Evolutionary conservation across 176 grass and related monocot genomes (phyloP).

Genomic region (Poa annua): DNA sequence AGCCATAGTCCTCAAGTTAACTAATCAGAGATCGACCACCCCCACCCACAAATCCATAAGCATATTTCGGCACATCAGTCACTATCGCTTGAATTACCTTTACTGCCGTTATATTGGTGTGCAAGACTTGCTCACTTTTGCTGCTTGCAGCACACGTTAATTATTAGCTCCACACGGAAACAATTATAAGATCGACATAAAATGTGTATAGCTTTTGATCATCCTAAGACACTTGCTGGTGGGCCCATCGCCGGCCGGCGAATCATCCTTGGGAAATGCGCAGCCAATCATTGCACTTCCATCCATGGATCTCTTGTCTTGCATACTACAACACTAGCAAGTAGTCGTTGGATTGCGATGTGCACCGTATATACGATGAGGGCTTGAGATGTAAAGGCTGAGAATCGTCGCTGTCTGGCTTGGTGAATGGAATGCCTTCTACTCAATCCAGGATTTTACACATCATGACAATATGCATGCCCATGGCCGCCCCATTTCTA

Average conservation of each 20-base stretch:
- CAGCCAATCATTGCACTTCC: constrained; percentile 2
- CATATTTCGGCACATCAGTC: not conserved
- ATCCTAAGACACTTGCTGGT: not conserved
- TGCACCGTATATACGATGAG: not conserved
- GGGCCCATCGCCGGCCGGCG: not conserved
- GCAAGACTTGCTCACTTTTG: constrained; percentile 42
- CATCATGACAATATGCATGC: constrained; percentile 11
- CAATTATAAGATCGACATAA: not conserved
- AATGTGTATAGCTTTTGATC: not conserved
- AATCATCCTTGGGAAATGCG: constrained; percentile 21
- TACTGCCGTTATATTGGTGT: constrained; percentile 64
- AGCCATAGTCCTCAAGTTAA: not conserved
- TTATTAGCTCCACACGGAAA: not conserved
- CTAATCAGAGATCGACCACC: constrained; percentile 28
- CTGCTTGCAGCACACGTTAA: constrained; percentile 49
- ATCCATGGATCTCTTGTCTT: not conserved
- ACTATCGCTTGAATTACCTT: not conserved
- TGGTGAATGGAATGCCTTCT: constrained; percentile 31
- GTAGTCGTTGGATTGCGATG: not conserved
- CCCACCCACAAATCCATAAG: constrained; percentile 3
- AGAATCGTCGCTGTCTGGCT: constrained; percentile 16
- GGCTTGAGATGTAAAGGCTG: not conserved
- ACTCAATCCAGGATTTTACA: constrained; percentile 18
- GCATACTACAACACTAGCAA: too few species aligned
- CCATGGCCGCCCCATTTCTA: not conserved